Evolutionary conservation across 208 protist species (phyloP).

Genomic region (Trypanosoma platydactyli): DNA sequence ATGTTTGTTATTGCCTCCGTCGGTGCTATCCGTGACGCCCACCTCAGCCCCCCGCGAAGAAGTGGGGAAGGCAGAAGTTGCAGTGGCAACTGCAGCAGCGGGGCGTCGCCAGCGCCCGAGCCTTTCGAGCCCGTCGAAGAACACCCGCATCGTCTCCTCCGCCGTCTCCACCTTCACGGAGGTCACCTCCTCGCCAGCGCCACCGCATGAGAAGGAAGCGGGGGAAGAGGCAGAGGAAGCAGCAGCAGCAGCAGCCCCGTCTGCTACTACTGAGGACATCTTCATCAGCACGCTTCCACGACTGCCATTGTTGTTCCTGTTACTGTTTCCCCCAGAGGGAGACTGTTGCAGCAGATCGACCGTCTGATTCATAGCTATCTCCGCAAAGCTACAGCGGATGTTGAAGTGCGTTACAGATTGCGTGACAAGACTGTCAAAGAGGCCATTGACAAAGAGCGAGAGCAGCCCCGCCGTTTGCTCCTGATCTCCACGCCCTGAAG

Average conservation of each 20-base stretch:
- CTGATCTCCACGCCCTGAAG: neutral
- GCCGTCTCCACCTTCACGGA: constrained; percentile 1
- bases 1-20: neutral
- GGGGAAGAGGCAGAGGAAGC: too few relatives aligned
- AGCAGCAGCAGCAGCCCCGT: neutral
- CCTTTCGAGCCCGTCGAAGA: constrained; percentile 8
- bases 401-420: constrained; percentile 31
- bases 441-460: constrained; percentile 19
- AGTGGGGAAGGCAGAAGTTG: constrained; percentile 18
- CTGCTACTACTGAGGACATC: constrained; percentile 1
- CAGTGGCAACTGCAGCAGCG: neutral
- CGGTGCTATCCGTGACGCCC: neutral
- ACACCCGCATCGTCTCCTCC: constrained; percentile 6
- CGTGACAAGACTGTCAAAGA: constrained; percentile 26
- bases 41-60: neutral
- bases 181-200: neutral
- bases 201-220: neutral
- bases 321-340: neutral
- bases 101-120: constrained; percentile 6
- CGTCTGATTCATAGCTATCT: constrained; percentile 27
- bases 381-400: constrained; percentile 26
- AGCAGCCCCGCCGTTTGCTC: constrained; percentile 17
- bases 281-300: neutral
- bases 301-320: neutral
- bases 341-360: constrained; percentile 17